A percentile compares a stretch with the other conserved stretches of the same genome.
These are phyloP conservation scores for Neonectria hederae DNA, from an alignment of 2,329 filamentous ascomycete species.

Conservation along the genomic window DNA sequence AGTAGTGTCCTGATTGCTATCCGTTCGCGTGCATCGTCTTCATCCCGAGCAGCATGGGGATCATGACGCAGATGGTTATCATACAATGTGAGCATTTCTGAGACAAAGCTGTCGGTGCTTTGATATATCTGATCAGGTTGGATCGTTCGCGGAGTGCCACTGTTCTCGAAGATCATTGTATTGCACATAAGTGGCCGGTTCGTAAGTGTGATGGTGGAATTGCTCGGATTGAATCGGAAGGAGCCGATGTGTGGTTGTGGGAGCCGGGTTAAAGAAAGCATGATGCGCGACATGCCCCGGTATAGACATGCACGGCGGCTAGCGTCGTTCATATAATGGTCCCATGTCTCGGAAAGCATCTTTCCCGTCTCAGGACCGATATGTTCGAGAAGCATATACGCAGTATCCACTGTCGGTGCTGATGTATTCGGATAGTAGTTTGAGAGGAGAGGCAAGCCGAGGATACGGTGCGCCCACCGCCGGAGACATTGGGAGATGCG, in stretches of 20 bases:
- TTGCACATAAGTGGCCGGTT: background rate
- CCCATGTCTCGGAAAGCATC: conserved; percentile 34
- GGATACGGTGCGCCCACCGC: conserved; percentile 16
- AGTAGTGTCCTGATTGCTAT: conserved; percentile 42
- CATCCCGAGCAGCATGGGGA: conserved; percentile 38
- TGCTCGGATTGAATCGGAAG: background rate
- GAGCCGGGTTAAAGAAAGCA: background rate
- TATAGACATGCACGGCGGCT: background rate
- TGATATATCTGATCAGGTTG: background rate
- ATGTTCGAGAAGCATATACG: conserved; percentile 33
- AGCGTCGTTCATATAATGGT: conserved; percentile 12
- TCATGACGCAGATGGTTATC: conserved; percentile 40
- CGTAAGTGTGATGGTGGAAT: background rate
- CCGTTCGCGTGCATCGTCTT: conserved; percentile 41
- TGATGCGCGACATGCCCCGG: background rate
- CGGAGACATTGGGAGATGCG: conserved; percentile 6
- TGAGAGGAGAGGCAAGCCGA: conserved; percentile 29
- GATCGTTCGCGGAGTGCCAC: background rate
- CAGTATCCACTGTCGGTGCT: conserved; percentile 8
- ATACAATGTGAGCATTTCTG: background rate
- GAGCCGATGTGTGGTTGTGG: background rate
- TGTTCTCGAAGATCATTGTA: background rate
- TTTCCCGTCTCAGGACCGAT: conserved; percentile 26
- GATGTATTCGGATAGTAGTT: conserved; percentile 17
- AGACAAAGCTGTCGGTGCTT: background rate